Base-by-base conservation (phyloP, 2,329 filamentous ascomycete species). In the Penicillium sp. region DNA sequence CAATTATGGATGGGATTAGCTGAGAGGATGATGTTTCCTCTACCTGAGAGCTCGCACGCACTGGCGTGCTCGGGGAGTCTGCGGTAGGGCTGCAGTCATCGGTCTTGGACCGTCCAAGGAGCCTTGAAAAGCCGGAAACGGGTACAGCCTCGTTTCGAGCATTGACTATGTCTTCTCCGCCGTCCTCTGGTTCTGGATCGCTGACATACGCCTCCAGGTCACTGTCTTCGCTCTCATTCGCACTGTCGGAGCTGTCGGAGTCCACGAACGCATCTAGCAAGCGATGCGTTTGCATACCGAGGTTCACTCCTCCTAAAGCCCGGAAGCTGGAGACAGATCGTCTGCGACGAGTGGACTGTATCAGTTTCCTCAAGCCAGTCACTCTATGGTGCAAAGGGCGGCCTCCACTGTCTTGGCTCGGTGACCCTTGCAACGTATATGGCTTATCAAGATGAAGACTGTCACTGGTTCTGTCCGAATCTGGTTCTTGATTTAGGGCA, bases 261-360 rank as follows among this genome's bases (percentile, higher is more conserved):
- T 79, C 73, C 57, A 90, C 77, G 11, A 88, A 81, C 25, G 85
- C 82, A 55, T 84, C 81, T 9, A 85, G 81, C 2, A 95, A 75
- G 54, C 86, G 85, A 62, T 92, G 88, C 3, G 90, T 92, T 61
- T 87, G 87, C 75, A 93, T 92, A 2, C 88, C 87, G 60, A 91
- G 79, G 62, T 80, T 89, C 23, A 90, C 80, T 3, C 87, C 62
- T 29, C 70, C 87, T 47, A 89, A 74, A 11, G 75, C 74, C 29
- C 73, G 74, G 51, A 82, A 68, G 51, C 79, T 77, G 19, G 77
- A 76, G 9, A 81, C 72, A 4, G 81, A 80, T 31, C 75, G 73
- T 59, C 77, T 77, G 46, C 72, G 82, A 80, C 62, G 86, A 1
- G 85, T 83, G 55, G 82, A 85, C 58, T 81, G 82, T 1, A 90